Evolutionary conservation across 768 basidiomycete genomes (phyloP), one percentile per base, ranked within the genome.

Genomic region (Xerocomellus amylosporus): DNA sequence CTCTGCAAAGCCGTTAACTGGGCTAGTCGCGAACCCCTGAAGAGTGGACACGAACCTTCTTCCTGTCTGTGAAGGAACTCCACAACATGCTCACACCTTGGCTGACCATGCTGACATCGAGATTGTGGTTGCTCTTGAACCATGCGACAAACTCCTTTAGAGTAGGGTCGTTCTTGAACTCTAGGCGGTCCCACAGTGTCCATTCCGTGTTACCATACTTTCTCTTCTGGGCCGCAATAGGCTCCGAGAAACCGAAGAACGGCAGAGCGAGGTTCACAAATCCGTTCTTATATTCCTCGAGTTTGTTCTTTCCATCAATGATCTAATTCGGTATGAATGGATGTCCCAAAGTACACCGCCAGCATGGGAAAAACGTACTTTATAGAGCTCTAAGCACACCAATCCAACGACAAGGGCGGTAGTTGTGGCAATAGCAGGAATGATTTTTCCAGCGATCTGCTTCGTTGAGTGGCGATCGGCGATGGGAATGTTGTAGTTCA

Each of bases 171-270:
- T 87, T 85, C 66, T 83, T 79, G 73, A 99, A 91, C 72, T 93
- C 88, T 76, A 98, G 92, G 49, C 96, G 86, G 74, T 98, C 94
- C 96, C 96, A 98, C 38, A 99, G 80, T 5, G 97, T 98, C 96
- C 96, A 99, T 59, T 96, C 93, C 1, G 82, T 89, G 41, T 78
- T 71, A 51, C 87, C 85, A 69, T 93, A 98, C 80, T 94, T 96
- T 59, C 84, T 78, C 78, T 96, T 98, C 58, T 81, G 64, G 19
- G 94, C 93, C 4, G 85, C 86, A 58, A 98, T 91, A 12, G 97
- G 97, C 65, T 99, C 97, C 2, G 95, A 98, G 79, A 98, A 99
- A 26, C 93, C 97, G 67, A 98, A 98, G 86, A 98, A 98, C 1
- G 97, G 97, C 50, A 99, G 74, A 4, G 97, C 97, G 50, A 99